Conservation (phyloP, 129 eudicot species). For the Helianthus tuberosus region DNA sequence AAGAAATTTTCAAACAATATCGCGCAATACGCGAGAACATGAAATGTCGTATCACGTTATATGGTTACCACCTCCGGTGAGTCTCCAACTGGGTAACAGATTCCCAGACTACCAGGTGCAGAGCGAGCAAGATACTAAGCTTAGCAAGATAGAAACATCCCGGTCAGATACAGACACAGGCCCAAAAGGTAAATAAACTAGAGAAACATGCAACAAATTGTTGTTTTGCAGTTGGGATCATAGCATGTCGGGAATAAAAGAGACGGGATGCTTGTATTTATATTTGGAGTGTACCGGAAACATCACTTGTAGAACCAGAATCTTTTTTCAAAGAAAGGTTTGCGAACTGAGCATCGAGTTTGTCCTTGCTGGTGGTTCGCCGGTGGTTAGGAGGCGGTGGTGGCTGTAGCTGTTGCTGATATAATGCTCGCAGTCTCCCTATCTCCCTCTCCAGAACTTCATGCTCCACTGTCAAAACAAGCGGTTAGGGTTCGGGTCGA, state of each 20-base stretch:
- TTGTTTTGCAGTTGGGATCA: constrained; percentile 31
- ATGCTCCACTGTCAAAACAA: constrained; percentile 72
- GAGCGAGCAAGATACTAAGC: constrained; percentile 29
- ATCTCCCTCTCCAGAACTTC: constrained; percentile 93
- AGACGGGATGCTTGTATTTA: constrained; percentile 28
- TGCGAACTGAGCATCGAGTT: constrained; percentile 76
- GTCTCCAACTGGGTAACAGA: constrained; percentile 45
- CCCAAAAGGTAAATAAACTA: constrained; percentile 11
- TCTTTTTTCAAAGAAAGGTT: constrained; percentile 75
- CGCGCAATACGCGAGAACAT: constrained; percentile 28
- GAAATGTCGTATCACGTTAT: constrained; percentile 28
- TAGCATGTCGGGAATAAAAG: not conserved
- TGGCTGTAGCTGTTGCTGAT: constrained; percentile 70
- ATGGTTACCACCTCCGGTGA: constrained; percentile 76
- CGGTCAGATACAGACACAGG: not conserved
- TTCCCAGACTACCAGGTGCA: constrained; percentile 83
- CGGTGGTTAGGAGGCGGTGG: constrained; percentile 43
- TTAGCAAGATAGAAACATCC: constrained; percentile 25
- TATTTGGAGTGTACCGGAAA: constrained; percentile 69
- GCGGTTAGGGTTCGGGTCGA: constrained; percentile 1
- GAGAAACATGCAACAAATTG: constrained; percentile 31
- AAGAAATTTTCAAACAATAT: constrained; percentile 16
- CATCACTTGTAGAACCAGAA: constrained; percentile 48
- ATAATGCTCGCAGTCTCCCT: constrained; percentile 64
- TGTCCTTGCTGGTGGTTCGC: constrained; percentile 69